Conservation (phyloP, 768 basidiomycete genomes). For the Zangia roseola region DNA sequence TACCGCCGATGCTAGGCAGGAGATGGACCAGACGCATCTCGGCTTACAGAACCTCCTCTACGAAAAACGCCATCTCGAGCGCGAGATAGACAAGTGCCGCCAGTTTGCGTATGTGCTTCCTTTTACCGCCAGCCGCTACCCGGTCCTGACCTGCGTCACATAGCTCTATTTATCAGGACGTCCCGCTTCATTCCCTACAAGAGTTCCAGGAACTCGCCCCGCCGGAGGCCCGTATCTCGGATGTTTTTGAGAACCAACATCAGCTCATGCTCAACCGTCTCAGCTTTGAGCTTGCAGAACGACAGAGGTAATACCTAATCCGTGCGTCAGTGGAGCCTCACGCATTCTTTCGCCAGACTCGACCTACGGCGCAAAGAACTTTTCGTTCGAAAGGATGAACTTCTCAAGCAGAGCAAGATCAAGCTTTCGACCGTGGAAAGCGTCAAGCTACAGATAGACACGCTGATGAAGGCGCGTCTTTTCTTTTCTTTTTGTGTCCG, state of each 20-base stretch:
- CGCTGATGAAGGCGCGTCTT: constrained; percentile 61
- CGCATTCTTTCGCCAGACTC: constrained; percentile 45
- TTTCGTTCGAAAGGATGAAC: constrained; percentile 66
- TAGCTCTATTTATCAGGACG: constrained; percentile 87
- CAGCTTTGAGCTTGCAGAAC: constrained; percentile 84
- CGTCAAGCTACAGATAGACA: constrained; percentile 76
- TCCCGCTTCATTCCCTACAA: constrained; percentile 68
- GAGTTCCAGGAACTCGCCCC: constrained; percentile 73
- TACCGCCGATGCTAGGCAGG: constrained; percentile 70
- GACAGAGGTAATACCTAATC: constrained; percentile 62
- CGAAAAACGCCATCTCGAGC: constrained; percentile 85
- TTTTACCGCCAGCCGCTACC: background rate
- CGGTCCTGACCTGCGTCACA: background rate
- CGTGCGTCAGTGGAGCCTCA: constrained; percentile 1
- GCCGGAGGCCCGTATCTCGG: constrained; percentile 58
- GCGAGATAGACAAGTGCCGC: constrained; percentile 90
- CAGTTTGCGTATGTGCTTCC: constrained; percentile 74
- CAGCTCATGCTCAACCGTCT: constrained; percentile 86
- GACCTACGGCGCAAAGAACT: constrained; percentile 72
- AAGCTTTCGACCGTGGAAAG: constrained; percentile 71
- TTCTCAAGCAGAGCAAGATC: constrained; percentile 77
- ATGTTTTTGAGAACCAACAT: constrained; percentile 66
- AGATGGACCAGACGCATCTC: constrained; percentile 89
- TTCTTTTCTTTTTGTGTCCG: constrained; percentile 4
- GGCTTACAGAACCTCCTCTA: constrained; percentile 85